These are phyloP conservation scores for Phytophthora europaea DNA, from an alignment of 352 stramenopile genomes.

Conservation along the genomic window DNA sequence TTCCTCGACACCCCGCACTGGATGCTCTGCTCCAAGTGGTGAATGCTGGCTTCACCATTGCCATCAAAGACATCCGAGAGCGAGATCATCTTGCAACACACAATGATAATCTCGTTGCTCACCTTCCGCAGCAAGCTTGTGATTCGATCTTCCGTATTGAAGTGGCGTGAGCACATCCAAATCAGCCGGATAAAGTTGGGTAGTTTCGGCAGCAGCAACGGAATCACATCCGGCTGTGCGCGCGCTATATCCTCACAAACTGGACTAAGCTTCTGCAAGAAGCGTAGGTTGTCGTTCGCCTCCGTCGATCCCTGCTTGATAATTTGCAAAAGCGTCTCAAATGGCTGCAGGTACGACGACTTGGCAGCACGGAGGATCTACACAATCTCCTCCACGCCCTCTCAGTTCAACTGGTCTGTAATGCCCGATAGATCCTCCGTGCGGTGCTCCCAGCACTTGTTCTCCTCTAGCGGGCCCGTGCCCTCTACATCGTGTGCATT, in stretches of 20 bases:
- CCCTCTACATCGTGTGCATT: conserved; percentile 92
- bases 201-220: conserved; percentile 91
- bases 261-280: conserved; percentile 93
- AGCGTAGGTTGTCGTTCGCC: conserved; percentile 96
- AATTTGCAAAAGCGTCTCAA: conserved; percentile 93
- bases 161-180: conserved; percentile 93
- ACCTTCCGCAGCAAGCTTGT: conserved; percentile 95
- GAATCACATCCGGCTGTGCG: conserved; percentile 91
- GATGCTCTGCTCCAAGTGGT: conserved; percentile 93
- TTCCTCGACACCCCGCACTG: conserved; percentile 95
- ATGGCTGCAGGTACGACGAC: conserved; percentile 94
- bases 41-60: conserved; percentile 92
- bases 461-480: conserved; percentile 94
- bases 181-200: conserved; percentile 96
- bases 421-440: conserved; percentile 95
- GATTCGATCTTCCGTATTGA: conserved; percentile 96
- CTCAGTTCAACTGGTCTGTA: conserved; percentile 92
- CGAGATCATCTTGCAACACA: conserved; percentile 92
- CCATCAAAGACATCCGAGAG: conserved; percentile 94
- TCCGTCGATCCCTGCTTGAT: conserved; percentile 94
- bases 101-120: conserved; percentile 95
- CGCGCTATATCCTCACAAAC: conserved; percentile 91
- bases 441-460: conserved; percentile 96
- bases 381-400: conserved; percentile 93
- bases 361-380: conserved; percentile 90